A percentile compares a stretch with the other conserved stretches of the same genome.
Evolutionary conservation across 805 yeast genomes (phyloP).

Genomic region (Suhomyces sp.): DNA sequence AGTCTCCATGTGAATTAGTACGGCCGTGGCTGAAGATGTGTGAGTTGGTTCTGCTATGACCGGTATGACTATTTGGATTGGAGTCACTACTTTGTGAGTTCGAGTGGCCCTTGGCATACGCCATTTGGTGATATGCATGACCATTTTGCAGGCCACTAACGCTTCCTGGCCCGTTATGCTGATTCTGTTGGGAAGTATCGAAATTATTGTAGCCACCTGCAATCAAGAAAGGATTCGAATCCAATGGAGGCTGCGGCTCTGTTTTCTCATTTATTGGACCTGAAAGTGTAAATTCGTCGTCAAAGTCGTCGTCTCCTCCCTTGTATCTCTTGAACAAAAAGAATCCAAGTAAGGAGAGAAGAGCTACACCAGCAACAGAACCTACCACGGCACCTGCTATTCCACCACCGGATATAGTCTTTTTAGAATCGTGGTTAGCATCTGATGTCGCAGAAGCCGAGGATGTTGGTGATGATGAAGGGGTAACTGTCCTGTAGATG

Average conservation of each 20-base stretch:
- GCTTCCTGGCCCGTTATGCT: neutral
- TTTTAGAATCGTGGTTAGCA: constrained; percentile 7
- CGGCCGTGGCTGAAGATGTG: constrained; percentile 4
- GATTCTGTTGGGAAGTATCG: constrained; percentile 9
- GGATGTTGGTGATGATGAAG: constrained; percentile 4
- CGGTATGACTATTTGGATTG: constrained; percentile 4
- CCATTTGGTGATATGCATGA: constrained; percentile 10
- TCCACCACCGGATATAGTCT: constrained; percentile 34
- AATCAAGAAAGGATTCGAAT: constrained; percentile 23
- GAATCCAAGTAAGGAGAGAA: constrained; percentile 20
- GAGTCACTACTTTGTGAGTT: constrained; percentile 5
- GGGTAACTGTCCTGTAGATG: constrained; percentile 18
- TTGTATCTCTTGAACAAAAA: constrained; percentile 12
- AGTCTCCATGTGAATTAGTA: constrained; percentile 3
- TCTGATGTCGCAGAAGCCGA: constrained; percentile 3
- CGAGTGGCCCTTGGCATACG: constrained; percentile 5
- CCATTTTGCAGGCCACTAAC: constrained; percentile 4
- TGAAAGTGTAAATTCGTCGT: constrained; percentile 32
- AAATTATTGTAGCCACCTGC: constrained; percentile 18
- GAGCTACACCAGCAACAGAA: constrained; percentile 34
- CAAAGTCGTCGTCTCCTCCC: constrained; percentile 20
- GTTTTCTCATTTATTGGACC: constrained; percentile 23
- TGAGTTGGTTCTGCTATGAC: constrained; percentile 12
- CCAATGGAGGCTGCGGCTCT: constrained; percentile 4
- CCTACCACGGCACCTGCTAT: constrained; percentile 46